phyloP scores from a whole-genome alignment of 306 rosid genomes.

The Dryas alaskensis region DNA sequence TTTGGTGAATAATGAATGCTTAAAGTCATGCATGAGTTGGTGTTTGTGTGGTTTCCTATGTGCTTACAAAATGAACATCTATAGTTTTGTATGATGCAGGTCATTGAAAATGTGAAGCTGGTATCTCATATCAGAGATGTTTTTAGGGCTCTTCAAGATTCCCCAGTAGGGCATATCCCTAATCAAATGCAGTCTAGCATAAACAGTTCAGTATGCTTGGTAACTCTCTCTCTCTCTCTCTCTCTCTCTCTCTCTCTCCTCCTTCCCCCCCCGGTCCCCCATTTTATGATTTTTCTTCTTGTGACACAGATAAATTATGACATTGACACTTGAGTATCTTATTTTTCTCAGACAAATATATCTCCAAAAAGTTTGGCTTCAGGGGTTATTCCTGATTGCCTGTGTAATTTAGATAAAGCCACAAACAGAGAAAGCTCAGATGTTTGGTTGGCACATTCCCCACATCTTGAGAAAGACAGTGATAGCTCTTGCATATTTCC shows the following conservation, averaged over 20 bases:
- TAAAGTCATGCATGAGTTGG: not conserved
- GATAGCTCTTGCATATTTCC: constrained; percentile 32
- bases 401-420: constrained; percentile 41
- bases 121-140: constrained; percentile 60
- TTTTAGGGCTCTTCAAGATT: constrained; percentile 58
- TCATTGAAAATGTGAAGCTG: constrained; percentile 64
- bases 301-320: not conserved
- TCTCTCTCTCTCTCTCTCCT: too few relatives aligned
- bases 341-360: constrained; percentile 42
- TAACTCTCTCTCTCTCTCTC: constrained; percentile 28
- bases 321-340: constrained; percentile 18
- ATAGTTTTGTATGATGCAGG: constrained; percentile 44
- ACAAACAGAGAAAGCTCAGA: constrained; percentile 42
- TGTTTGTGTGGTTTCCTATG: not conserved
- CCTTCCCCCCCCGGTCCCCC: too few relatives aligned
- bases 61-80: constrained; percentile 23
- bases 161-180: constrained; percentile 37
- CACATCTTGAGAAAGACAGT: constrained; percentile 42
- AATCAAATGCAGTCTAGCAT: constrained; percentile 40
- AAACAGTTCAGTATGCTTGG: constrained; percentile 52
- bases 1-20: constrained; percentile 21
- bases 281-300: constrained; percentile 1
- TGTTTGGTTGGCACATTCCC: constrained; percentile 37
- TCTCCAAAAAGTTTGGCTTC: constrained; percentile 38
- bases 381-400: constrained; percentile 41